phyloP scores from a whole-genome alignment of 495 filamentous ascomycete genomes.

The Pseudoneurospora amorphoporcata region DNA sequence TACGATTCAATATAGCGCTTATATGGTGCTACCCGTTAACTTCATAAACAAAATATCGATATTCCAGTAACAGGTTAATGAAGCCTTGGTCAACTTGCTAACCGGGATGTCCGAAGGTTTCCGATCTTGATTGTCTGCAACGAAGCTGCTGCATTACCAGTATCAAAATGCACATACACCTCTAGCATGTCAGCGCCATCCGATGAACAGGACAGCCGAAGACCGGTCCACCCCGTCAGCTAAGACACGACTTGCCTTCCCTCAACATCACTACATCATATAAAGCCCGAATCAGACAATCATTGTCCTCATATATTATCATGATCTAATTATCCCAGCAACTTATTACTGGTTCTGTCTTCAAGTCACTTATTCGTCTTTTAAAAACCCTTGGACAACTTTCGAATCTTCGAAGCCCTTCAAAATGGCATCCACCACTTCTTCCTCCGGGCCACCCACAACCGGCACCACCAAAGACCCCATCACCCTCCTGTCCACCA shows the following conservation, averaged over 20 bases:
- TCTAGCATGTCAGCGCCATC: not conserved
- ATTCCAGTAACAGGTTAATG: too few relatives aligned
- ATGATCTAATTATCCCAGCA: not conserved
- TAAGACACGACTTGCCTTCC: not conserved
- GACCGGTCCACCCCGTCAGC: not conserved
- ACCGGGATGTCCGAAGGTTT: too few relatives aligned
- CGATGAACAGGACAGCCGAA: not conserved
- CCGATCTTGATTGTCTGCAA: too few relatives aligned
- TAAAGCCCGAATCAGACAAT: not conserved
- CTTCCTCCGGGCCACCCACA: not conserved
- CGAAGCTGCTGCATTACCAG: too few relatives aligned
- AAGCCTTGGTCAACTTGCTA: too few relatives aligned
- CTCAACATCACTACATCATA: not conserved
- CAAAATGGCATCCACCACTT: not conserved
- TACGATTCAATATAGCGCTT: too few relatives aligned
- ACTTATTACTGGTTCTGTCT: not conserved
- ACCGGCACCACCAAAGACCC: slow-evolving; percentile 7
- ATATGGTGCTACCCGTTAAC: too few relatives aligned
- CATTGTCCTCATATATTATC: not conserved
- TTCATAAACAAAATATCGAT: too few relatives aligned
- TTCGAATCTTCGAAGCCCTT: not conserved
- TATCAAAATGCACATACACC: not conserved
- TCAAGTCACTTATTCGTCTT: not conserved
- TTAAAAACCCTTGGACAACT: not conserved
- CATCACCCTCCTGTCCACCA: slow-evolving; percentile 18